A percentile compares a stretch with the other conserved stretches of the same genome.
These are phyloP conservation scores for Decorospora gaudefroyi DNA, from an alignment of 2,329 filamentous ascomycete genomes.

Conservation along the genomic window DNA sequence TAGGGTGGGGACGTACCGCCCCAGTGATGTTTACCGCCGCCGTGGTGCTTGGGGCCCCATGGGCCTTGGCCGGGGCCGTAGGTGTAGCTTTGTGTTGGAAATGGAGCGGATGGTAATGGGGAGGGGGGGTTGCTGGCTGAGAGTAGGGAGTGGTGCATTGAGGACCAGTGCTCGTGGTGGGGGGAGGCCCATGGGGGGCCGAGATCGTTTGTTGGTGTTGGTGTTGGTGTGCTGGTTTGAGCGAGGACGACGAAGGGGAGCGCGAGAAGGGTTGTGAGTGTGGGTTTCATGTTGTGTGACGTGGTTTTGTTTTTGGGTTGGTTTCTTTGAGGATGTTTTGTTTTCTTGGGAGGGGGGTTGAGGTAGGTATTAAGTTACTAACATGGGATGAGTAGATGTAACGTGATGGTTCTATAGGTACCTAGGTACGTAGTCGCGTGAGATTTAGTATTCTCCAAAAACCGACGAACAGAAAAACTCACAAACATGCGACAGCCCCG, in stretches of 20 bases:
- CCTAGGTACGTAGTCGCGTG: too few relatives aligned
- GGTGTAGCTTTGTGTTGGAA: constrained; percentile 30
- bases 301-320: not conserved
- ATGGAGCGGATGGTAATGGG: constrained; percentile 30
- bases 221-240: constrained; percentile 14
- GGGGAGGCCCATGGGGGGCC: constrained; percentile 29
- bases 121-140: constrained; percentile 33
- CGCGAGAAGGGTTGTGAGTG: constrained; percentile 5
- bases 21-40: constrained; percentile 20
- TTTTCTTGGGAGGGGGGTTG: not conserved
- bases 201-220: constrained; percentile 11
- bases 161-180: constrained; percentile 30
- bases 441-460: too few relatives aligned
- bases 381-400: not conserved
- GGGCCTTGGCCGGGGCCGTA: constrained; percentile 29
- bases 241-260: constrained; percentile 10
- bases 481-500: too few relatives aligned
- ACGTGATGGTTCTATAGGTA: too few relatives aligned
- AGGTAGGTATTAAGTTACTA: not conserved
- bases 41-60: constrained; percentile 16
- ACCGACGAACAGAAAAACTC: too few relatives aligned
- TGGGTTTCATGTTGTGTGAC: constrained; percentile 14
- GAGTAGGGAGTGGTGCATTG: constrained; percentile 34
- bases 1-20: constrained; percentile 20
- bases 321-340: not conserved